These are phyloP conservation scores for Saturnispora dispora DNA, from an alignment of 805 yeast genomes.

Conservation along the genomic window DNA sequence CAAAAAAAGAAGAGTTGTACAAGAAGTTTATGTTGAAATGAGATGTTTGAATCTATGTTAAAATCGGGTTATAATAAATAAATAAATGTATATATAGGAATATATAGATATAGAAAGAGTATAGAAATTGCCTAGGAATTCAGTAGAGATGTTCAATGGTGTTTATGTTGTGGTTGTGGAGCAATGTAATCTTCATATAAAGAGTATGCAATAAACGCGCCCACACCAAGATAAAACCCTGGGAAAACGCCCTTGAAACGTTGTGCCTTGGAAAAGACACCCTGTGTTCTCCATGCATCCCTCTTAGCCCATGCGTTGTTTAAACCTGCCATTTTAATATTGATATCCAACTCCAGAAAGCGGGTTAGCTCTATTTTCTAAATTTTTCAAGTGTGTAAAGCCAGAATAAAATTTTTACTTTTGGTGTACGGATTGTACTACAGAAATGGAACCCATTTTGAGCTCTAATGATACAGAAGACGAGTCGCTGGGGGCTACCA, in stretches of 20 bases:
- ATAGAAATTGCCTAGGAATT: constrained; percentile 7
- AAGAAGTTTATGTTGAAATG: neutral
- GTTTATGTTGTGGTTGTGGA: constrained; percentile 15
- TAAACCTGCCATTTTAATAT: constrained; percentile 21
- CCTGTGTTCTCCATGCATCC: constrained; percentile 89
- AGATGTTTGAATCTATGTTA: neutral
- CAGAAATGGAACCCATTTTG: constrained; percentile 4
- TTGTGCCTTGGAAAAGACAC: constrained; percentile 63
- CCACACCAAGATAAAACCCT: constrained; percentile 71
- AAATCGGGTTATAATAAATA: neutral
- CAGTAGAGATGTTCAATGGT: neutral
- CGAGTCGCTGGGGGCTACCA: constrained; percentile 12
- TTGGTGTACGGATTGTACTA: constrained; percentile 10
- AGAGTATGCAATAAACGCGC: constrained; percentile 59
- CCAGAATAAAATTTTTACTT: neutral
- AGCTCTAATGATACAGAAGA: constrained; percentile 5
- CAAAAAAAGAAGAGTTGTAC: neutral
- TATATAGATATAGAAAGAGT: neutral
- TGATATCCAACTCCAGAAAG: neutral
- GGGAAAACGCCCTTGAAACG: constrained; percentile 69
- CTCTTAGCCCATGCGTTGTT: constrained; percentile 41
- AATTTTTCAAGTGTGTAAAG: neutral
- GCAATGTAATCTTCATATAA: constrained; percentile 49
- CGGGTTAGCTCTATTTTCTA: neutral
- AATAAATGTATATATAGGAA: neutral